Conservation (phyloP, 805 yeast genomes). For the Saccharomycopsis amapae region DNA sequence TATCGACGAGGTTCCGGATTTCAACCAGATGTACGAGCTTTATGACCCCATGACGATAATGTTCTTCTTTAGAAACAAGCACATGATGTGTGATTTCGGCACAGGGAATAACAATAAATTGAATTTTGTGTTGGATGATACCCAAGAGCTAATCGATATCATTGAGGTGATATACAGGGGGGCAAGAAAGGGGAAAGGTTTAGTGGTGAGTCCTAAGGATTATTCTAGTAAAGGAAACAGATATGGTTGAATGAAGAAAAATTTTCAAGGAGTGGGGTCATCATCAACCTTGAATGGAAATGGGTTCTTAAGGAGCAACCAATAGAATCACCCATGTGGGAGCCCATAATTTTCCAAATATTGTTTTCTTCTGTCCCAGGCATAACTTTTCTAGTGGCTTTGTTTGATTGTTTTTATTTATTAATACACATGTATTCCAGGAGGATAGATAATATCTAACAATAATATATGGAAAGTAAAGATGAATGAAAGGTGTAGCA, state of each 20-base stretch:
- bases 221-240: slow-evolving; percentile 11
- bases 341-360: too few species aligned
- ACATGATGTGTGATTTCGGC: slow-evolving; percentile 98
- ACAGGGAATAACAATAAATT: slow-evolving; percentile 95
- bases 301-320: too few species aligned
- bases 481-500: too few species aligned
- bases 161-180: slow-evolving; percentile 86
- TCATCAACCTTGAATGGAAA: too few species aligned
- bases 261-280: too few species aligned
- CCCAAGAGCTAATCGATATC: slow-evolving; percentile 87
- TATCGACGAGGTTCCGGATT: slow-evolving; percentile 75
- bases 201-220: slow-evolving; percentile 39
- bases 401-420: too few species aligned
- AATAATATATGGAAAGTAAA: neutral
- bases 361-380: too few species aligned
- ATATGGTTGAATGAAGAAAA: too few species aligned
- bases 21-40: slow-evolving; percentile 80
- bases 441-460: neutral
- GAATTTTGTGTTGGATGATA: slow-evolving; percentile 69
- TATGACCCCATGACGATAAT: slow-evolving; percentile 87
- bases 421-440: too few species aligned
- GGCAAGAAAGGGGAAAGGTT: slow-evolving; percentile 86
- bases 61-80: slow-evolving; percentile 90
- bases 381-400: too few species aligned
- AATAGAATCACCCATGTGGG: too few species aligned